These are phyloP conservation scores for Mortierella sp. DNA, from an alignment of 371 early-diverging fungal species.

Conservation along the genomic window DNA sequence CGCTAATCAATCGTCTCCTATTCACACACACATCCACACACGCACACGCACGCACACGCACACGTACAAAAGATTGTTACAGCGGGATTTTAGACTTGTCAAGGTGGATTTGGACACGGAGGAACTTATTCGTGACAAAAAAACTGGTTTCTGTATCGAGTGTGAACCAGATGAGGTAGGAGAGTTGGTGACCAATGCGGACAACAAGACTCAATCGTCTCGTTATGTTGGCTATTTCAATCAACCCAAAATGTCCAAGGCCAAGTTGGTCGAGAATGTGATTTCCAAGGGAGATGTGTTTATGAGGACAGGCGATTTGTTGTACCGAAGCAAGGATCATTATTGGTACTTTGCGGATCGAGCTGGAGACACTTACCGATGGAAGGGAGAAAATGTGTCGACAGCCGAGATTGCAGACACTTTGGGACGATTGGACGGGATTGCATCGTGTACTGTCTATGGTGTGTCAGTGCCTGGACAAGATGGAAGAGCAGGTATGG, in stretches of 20 bases:
- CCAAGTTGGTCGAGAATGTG: slow-evolving; percentile 33
- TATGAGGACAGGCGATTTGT: slow-evolving; percentile 75
- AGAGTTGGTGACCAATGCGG: slow-evolving; percentile 40
- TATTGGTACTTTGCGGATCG: slow-evolving; percentile 78
- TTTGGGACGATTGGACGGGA: slow-evolving; percentile 61
- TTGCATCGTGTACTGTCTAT: slow-evolving; percentile 72
- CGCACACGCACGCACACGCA: too few species aligned
- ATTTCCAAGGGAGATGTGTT: slow-evolving; percentile 59
- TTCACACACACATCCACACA: too few species aligned
- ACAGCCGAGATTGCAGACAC: slow-evolving; percentile 72
- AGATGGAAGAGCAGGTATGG: slow-evolving; percentile 83
- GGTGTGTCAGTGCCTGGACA: slow-evolving; percentile 63
- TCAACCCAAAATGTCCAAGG: slow-evolving; percentile 32
- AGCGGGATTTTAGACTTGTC: neutral
- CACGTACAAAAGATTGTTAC: slow-evolving; percentile 4
- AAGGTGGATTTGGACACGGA: slow-evolving; percentile 40
- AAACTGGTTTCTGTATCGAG: slow-evolving; percentile 47
- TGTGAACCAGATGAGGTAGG: slow-evolving; percentile 40
- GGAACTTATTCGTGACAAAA: slow-evolving; percentile 41
- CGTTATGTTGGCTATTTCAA: slow-evolving; percentile 45
- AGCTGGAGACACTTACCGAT: slow-evolving; percentile 79
- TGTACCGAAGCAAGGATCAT: slow-evolving; percentile 59
- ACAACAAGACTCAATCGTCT: slow-evolving; percentile 22
- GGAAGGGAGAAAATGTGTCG: slow-evolving; percentile 77
- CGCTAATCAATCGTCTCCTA: too few species aligned